Evolutionary conservation across 257 asterid species (phyloP), one percentile per base, ranked within the genome.

Genomic region (Nicotiana tabacum): DNA sequence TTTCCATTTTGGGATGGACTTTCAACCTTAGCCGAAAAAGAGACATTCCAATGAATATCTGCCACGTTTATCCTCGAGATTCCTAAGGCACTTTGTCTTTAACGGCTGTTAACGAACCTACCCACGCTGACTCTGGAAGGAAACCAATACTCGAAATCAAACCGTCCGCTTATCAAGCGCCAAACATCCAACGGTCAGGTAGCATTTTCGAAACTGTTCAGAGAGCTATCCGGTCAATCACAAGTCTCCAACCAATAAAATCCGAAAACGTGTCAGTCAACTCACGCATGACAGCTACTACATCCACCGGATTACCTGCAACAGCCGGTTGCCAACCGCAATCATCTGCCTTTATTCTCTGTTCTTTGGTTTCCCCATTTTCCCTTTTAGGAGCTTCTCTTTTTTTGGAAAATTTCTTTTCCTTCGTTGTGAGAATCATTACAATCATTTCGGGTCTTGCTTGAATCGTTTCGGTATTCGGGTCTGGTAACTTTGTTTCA

Each of bases 251-350:
- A 81, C 87, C 85, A 77, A 51, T 77, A 69, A 39, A 2, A 5
- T 48, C 18, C 4, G 2, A 61, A 84, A 78, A 77, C 87, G 85
- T 81, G 85, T 15, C 85, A 55, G 83, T 85, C 4, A 2, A 13
- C 17, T 53, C 77, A 84, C 5, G 32, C 51, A 46, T 29, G 17
- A 53, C 57, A 53, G 15, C 15, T 82, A 64, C 77, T 37, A 11
- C 16, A 32, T 2, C 29, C 69, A 2, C 81, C 30, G 46, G 17
- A 32, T 12, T 30, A 78, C 86, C 78, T 85, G 2, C 66, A 33
- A 3, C 61, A 35, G 69, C 84, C 86, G 85, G 88, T 85, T 48
- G 51, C 88, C 83, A 82, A 78, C 85, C 16, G 65, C 77, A 37
- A 68, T 68, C 82, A 67, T 30, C 56, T 57, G 5, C 29, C 70